These are phyloP conservation scores for Cylindricascospora bacillispora DNA, from an alignment of 1,139 yeast genomes.

Conservation along the genomic window DNA sequence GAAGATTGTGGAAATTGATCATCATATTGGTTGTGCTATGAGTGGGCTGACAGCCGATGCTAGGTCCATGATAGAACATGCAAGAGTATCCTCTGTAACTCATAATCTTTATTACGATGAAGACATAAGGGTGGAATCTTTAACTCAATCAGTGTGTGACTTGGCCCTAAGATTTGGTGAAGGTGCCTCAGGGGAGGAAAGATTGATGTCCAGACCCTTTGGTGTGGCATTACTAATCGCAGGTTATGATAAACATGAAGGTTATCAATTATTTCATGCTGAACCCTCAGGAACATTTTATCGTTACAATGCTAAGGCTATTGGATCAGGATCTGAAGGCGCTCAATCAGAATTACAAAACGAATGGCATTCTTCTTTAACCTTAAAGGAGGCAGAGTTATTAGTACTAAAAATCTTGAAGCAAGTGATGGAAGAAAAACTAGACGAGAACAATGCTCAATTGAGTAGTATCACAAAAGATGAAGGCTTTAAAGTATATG, in stretches of 20 bases:
- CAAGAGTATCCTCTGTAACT: slow-evolving; percentile 81
- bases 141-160: slow-evolving; percentile 95
- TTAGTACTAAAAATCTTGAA: slow-evolving; percentile 80
- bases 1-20: slow-evolving; percentile 88
- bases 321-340: slow-evolving; percentile 98
- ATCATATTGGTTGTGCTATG: slow-evolving; percentile 97
- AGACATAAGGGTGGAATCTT: slow-evolving; percentile 80
- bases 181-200: slow-evolving; percentile 95
- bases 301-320: slow-evolving; percentile 96
- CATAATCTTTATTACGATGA: slow-evolving; percentile 89
- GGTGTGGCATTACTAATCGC: slow-evolving; percentile 97
- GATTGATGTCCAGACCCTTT: slow-evolving; percentile 96
- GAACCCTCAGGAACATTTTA: slow-evolving; percentile 98
- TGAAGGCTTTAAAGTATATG: slow-evolving; percentile 76
- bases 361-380: slow-evolving; percentile 87
- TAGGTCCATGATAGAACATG: slow-evolving; percentile 96
- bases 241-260: slow-evolving; percentile 83
- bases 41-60: slow-evolving; percentile 98
- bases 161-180: slow-evolving; percentile 95
- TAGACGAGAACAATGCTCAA: slow-evolving; percentile 92
- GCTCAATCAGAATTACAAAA: slow-evolving; percentile 97
- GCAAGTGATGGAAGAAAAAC: slow-evolving; percentile 98
- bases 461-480: slow-evolving; percentile 84
- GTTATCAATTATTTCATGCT: slow-evolving; percentile 96
- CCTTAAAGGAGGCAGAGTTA: slow-evolving; percentile 89